Evolutionary conservation across 2,329 filamentous ascomycete genomes (phyloP).

Genomic region (Cercospora sojina): DNA sequence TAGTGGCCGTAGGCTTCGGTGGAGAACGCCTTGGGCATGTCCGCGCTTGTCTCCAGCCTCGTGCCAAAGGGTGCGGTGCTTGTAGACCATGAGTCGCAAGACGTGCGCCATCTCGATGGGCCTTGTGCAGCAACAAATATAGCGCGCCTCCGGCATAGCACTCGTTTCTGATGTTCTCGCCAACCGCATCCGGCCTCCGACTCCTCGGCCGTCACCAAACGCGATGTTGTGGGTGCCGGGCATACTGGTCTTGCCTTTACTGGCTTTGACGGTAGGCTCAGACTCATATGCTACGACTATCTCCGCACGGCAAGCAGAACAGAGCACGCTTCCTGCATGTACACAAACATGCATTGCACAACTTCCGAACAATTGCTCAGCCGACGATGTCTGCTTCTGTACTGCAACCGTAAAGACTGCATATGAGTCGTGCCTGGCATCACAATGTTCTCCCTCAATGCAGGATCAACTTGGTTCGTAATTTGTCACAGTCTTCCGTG

Average conservation of each 20-base stretch:
- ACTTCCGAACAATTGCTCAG: slow-evolving; percentile 12
- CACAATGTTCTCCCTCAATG: slow-evolving; percentile 11
- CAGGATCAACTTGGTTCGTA: slow-evolving; percentile 14
- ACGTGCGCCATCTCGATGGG: slow-evolving; percentile 17
- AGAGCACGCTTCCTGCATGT: slow-evolving; percentile 12
- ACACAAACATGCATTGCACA: slow-evolving; percentile 13
- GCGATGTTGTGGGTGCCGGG: slow-evolving; percentile 18
- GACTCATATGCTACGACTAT: slow-evolving; percentile 13
- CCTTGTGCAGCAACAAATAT: slow-evolving; percentile 16
- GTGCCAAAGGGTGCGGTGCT: slow-evolving; percentile 8
- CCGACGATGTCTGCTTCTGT: slow-evolving; percentile 19
- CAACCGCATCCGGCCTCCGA: slow-evolving; percentile 16
- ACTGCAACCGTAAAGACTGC: slow-evolving; percentile 2
- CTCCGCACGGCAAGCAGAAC: slow-evolving; percentile 14
- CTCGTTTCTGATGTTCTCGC: slow-evolving; percentile 7
- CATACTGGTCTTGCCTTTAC: slow-evolving; percentile 21
- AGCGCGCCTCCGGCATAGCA: slow-evolving; percentile 13
- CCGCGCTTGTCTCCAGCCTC: slow-evolving; percentile 14
- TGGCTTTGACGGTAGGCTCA: slow-evolving; percentile 18
- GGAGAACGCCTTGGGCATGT: slow-evolving; percentile 13
- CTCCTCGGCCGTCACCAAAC: slow-evolving; percentile 12
- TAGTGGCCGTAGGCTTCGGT: background rate
- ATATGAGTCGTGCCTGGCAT: slow-evolving; percentile 15
- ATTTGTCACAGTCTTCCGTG: background rate
- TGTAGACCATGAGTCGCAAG: slow-evolving; percentile 19